phyloP scores from a whole-genome alignment of 352 stramenopile species.

The Phytophthora pseudosyringae region DNA sequence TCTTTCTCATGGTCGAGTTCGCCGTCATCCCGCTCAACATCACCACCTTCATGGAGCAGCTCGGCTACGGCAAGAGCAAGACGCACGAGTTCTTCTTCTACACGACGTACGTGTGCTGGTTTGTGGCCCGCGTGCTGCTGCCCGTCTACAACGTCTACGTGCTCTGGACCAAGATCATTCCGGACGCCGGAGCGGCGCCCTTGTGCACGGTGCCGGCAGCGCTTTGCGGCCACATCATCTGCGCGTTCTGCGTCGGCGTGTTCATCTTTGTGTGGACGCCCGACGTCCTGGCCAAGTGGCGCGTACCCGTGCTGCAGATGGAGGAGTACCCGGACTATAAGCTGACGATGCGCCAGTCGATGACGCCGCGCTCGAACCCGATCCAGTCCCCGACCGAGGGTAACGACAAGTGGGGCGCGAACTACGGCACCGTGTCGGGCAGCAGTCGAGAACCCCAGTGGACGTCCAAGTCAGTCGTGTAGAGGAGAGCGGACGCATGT shows the following conservation, averaged over 20 bases:
- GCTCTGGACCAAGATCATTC: constrained; percentile 76
- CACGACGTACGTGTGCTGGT: constrained; percentile 79
- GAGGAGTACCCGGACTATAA: constrained; percentile 85
- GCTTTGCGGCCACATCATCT: constrained; percentile 84
- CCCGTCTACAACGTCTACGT: constrained; percentile 85
- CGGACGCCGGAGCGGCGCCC: constrained; percentile 40
- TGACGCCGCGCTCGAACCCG: constrained; percentile 70
- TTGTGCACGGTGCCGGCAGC: constrained; percentile 72
- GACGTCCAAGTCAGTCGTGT: constrained; percentile 41
- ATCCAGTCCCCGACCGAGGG: constrained; percentile 40
- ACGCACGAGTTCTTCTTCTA: constrained; percentile 76
- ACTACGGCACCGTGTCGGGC: constrained; percentile 47
- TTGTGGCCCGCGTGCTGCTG: constrained; percentile 72
- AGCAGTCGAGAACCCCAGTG: constrained; percentile 36
- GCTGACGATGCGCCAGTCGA: constrained; percentile 77
- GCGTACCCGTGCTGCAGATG: constrained; percentile 64
- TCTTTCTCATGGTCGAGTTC: constrained; percentile 88
- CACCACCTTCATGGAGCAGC: constrained; percentile 80
- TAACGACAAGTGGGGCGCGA: constrained; percentile 29
- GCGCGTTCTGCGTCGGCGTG: constrained; percentile 79
- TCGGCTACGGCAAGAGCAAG: constrained; percentile 71
- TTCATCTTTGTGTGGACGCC: constrained; percentile 88
- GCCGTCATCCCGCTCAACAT: constrained; percentile 85
- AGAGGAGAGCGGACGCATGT: constrained; percentile 16
- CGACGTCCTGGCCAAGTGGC: constrained; percentile 80